Evolutionary conservation across 306 rosid genomes (phyloP).

Genomic region (Casuarina cunninghamiana): DNA sequence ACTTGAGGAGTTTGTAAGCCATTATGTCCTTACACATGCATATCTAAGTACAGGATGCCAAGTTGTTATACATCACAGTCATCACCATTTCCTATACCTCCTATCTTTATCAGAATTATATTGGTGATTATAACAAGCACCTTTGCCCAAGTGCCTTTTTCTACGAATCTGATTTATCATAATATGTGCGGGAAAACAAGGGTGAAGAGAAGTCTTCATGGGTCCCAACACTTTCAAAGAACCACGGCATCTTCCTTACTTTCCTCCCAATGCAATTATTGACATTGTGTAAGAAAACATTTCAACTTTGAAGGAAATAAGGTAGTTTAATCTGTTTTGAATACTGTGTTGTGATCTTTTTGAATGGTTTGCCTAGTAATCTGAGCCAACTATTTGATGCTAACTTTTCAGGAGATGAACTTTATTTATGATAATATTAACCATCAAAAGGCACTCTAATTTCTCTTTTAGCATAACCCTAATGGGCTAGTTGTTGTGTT

Average conservation of each 20-base stretch:
- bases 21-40: constrained; percentile 81
- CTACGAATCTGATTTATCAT: too few relatives aligned
- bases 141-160: too few relatives aligned
- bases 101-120: too few relatives aligned
- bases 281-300: constrained; percentile 90
- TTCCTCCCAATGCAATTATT: constrained; percentile 92
- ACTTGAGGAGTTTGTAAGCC: constrained; percentile 69
- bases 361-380: constrained; percentile 13
- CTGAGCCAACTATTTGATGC: not conserved
- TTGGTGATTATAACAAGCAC: too few relatives aligned
- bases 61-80: constrained; percentile 80
- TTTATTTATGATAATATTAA: not conserved
- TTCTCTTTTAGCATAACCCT: not conserved
- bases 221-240: constrained; percentile 96
- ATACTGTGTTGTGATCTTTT: constrained; percentile 20
- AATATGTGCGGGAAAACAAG: constrained; percentile 77
- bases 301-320: constrained; percentile 9
- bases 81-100: constrained; percentile 59
- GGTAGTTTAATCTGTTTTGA: constrained; percentile 17
- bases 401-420: not conserved
- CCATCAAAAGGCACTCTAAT: not conserved
- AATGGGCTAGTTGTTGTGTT: not conserved
- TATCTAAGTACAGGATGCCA: constrained; percentile 90
- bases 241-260: constrained; percentile 99
- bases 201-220: constrained; percentile 92